Conservation (phyloP, 164 flowering plant species). For the Stephania yunnanensis region DNA sequence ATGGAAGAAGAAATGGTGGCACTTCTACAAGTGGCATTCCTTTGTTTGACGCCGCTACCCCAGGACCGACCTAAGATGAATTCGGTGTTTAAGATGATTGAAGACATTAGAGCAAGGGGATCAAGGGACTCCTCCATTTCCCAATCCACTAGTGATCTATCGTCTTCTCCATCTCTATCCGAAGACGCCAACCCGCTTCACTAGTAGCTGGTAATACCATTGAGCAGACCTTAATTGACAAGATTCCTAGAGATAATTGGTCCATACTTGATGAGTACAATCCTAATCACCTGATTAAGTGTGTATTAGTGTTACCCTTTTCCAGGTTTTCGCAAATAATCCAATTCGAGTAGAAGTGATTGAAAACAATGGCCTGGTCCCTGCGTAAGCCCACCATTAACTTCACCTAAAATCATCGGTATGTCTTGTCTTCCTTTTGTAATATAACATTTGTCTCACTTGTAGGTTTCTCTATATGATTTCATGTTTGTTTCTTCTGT, state of each 20-base stretch:
- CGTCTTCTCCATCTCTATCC: slow-evolving; percentile 29
- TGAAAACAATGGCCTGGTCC: background rate
- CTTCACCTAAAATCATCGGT: background rate
- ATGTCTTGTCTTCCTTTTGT: background rate
- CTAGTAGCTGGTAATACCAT: background rate
- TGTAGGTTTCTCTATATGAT: background rate
- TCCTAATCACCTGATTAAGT: background rate
- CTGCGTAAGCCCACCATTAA: background rate
- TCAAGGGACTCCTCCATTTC: background rate
- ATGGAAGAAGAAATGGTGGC: slow-evolving; percentile 48
- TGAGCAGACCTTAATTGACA: background rate
- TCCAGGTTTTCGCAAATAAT: background rate
- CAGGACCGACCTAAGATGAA: slow-evolving; percentile 45
- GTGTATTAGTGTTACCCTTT: background rate
- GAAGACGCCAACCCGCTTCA: slow-evolving; percentile 9
- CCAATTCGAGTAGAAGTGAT: background rate
- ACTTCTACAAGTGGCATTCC: slow-evolving; percentile 43
- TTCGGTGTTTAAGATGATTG: slow-evolving; percentile 40
- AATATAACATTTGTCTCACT: background rate
- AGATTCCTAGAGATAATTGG: too few species aligned
- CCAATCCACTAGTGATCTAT: slow-evolving; percentile 7
- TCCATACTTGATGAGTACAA: background rate
- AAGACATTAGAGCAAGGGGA: slow-evolving; percentile 31
- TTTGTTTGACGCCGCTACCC: slow-evolving; percentile 31
- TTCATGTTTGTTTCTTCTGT: background rate